Evolutionary conservation across 1,284 basidiomycete genomes (phyloP).

Genomic region (Chondrostereum purpureum): DNA sequence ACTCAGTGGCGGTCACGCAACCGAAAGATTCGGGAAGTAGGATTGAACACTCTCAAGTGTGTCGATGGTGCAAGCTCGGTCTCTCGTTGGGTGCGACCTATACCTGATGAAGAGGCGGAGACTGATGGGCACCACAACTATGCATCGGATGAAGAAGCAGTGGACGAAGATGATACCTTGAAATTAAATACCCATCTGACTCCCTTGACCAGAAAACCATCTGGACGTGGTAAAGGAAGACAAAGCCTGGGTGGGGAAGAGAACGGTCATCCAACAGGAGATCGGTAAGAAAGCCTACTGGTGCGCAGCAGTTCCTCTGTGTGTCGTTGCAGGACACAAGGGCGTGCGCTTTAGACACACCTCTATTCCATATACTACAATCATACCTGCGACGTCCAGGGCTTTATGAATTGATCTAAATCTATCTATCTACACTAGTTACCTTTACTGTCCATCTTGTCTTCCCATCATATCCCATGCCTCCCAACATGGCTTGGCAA

Average conservation of each 20-base stretch:
- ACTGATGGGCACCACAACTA: constrained; percentile 27
- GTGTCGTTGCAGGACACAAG: too few relatives aligned
- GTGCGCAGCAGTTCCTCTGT: too few relatives aligned
- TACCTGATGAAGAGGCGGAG: constrained; percentile 33
- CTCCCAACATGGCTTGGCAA: too few relatives aligned
- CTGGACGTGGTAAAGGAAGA: constrained; percentile 48
- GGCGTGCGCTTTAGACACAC: too few relatives aligned
- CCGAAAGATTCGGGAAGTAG: constrained; percentile 54
- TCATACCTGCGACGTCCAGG: too few relatives aligned
- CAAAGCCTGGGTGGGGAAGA: constrained; percentile 39
- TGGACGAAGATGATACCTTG: constrained; percentile 21
- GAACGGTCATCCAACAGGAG: constrained; percentile 24
- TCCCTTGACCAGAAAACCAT: constrained; percentile 62
- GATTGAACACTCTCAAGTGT: constrained; percentile 52
- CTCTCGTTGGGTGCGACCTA: constrained; percentile 33
- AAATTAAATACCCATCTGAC: constrained; percentile 38
- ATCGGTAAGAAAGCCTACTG: too few relatives aligned
- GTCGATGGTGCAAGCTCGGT: constrained; percentile 59
- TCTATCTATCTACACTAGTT: too few relatives aligned
- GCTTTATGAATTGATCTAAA: too few relatives aligned
- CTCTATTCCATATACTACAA: too few relatives aligned
- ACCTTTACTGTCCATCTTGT: too few relatives aligned
- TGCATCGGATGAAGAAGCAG: constrained; percentile 31
- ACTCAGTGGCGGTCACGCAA: constrained; percentile 53
- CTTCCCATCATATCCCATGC: too few relatives aligned